Base-by-base conservation (phyloP, 441 rosid genomes). In the Aquilaria agallochum region DNA sequence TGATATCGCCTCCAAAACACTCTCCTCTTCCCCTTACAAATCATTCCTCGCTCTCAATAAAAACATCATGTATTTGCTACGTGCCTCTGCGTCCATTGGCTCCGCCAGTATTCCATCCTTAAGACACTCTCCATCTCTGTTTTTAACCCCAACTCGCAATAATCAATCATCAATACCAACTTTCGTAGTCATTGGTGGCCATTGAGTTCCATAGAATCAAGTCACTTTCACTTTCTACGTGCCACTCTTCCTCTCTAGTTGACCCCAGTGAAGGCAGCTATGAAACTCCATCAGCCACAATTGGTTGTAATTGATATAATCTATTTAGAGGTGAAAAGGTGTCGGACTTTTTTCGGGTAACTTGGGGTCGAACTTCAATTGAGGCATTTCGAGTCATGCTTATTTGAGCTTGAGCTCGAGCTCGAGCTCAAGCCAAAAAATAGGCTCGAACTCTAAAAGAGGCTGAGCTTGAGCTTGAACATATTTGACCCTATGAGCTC, bases 11-110 rank as follows among this genome's bases (percentile, higher is more conserved):
- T 82, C 90, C 71, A 90, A 65, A 78, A 76, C 90, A 9, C 80
- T 85, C 71, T 93, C 98, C 72, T 90, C 97, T 0, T 97, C 98
- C 15, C 92, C 89, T 90, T 94, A 90, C 31, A 88, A 74, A 56
- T 93, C 94, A 11, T 80, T 78, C 60, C 74, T 76, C 50, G 54
- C 96, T 68, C 64, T 81, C 98, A 97, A 93, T 33, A 93, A 69
- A 78, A 93, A 93, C 65, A 55, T 71, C 8, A 92, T 97, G 50
- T 90, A 93, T 60, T 90, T 93, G 76, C 65, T 85, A 51, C 74
- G 65, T 0, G 95, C 88, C 72, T 90, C 98, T 0, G 95, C 96
- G 31, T 93, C 97, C n/a, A 70, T 75, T 30, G 87, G 83, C 63
- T 84, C 88, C 72, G 69, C 84, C 31, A 62, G 73, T 12, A 65